These are phyloP conservation scores for Pseudozyma hubeiensis DNA, from an alignment of 1,284 basidiomycete genomes.

Conservation along the genomic window DNA sequence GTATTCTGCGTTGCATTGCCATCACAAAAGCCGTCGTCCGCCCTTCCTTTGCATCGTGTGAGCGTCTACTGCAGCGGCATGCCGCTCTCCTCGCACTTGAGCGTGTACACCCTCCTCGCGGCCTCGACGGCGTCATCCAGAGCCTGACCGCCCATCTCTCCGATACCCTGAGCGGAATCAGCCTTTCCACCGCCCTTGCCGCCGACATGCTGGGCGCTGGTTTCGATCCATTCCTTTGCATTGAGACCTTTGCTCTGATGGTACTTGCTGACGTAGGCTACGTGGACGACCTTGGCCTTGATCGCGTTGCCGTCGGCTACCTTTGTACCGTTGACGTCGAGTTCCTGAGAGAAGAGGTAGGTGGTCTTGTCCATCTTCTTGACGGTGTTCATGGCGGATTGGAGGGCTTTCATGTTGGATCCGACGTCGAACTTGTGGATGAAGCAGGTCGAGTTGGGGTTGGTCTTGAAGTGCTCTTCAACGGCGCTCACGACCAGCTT, in stretches of 20 bases:
- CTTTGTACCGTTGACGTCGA: constrained; percentile 34
- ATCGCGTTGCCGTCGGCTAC: constrained; percentile 59
- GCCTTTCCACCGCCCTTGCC: constrained; percentile 65
- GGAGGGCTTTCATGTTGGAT: constrained; percentile 73
- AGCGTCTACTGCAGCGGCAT: constrained; percentile 29
- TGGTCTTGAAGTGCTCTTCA: constrained; percentile 78
- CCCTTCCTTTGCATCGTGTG: no score
- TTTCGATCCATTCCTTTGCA: constrained; percentile 64
- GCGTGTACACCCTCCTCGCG: constrained; percentile 37
- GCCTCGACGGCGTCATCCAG: constrained; percentile 60
- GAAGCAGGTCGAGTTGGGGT: constrained; percentile 78
- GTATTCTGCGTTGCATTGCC: no score
- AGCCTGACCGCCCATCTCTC: constrained; percentile 58
- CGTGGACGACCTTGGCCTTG: constrained; percentile 82
- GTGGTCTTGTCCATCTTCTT: constrained; percentile 84
- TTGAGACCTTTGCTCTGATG: constrained; percentile 57
- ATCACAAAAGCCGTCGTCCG: no score
- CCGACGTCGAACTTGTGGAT: constrained; percentile 76
- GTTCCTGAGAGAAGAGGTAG: constrained; percentile 87
- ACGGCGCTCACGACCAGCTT: constrained; percentile 84
- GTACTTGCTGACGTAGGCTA: constrained; percentile 79
- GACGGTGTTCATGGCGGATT: constrained; percentile 79
- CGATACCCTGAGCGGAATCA: constrained; percentile 65
- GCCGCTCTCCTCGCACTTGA: constrained; percentile 39
- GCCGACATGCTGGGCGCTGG: constrained; percentile 55